Conservation (phyloP, 371 early-diverging fungal genomes). For the Dentiscutata heterogama region DNA sequence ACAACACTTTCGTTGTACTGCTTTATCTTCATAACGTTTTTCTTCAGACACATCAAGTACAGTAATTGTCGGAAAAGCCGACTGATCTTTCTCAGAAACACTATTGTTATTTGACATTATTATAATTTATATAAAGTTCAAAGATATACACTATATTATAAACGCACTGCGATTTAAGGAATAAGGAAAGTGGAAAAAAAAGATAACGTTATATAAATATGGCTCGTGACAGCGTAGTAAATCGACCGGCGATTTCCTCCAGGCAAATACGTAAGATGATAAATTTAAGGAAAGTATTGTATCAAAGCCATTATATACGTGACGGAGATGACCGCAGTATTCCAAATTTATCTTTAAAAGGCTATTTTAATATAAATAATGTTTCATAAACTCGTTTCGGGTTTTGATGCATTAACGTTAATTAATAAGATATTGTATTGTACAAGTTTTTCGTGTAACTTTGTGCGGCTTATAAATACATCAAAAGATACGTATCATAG, state of each 20-base stretch:
- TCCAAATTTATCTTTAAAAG: no score
- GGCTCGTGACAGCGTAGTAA: neutral
- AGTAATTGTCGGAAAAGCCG: slow-evolving; percentile 1
- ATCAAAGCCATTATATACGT: no score
- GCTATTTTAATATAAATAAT: no score
- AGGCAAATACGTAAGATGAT: no score
- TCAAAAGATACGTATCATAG: no score
- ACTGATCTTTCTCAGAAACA: neutral
- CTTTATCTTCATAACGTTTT: neutral
- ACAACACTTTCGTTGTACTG: neutral
- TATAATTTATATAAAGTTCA: neutral
- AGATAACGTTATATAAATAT: neutral
- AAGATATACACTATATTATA: neutral
- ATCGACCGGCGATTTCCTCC: slow-evolving; percentile 34
- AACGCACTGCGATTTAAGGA: slow-evolving; percentile 8
- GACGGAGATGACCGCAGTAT: no score
- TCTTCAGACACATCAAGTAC: neutral
- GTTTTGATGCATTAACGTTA: no score
- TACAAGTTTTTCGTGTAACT: no score
- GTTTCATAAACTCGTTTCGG: no score
- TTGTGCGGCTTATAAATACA: no score
- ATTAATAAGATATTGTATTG: no score
- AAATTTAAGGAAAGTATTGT: no score
- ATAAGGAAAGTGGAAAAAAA: neutral
- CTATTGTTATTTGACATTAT: neutral